These are phyloP conservation scores for Hirschfeldia incana DNA, from an alignment of 345 rosid species.

Conservation along the genomic window DNA sequence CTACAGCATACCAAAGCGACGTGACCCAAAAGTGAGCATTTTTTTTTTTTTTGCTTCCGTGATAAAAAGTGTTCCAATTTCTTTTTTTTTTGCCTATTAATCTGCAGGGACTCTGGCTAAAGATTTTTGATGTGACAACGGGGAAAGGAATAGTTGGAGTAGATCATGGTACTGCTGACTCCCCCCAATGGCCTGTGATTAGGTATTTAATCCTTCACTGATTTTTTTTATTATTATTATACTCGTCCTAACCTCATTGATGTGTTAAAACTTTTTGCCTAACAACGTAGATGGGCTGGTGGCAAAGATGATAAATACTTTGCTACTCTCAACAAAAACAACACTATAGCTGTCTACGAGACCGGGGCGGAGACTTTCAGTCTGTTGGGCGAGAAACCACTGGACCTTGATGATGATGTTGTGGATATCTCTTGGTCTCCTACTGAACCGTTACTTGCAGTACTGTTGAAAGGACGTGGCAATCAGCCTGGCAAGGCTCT, in stretches of 20 bases:
- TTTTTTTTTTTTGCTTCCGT: too few relatives aligned
- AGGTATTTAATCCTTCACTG: too few relatives aligned
- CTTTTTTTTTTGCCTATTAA: too few relatives aligned
- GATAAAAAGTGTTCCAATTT: too few relatives aligned
- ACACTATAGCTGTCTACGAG: constrained; percentile 66
- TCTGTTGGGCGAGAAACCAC: neutral
- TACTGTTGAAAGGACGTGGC: too few relatives aligned
- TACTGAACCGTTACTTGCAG: too few relatives aligned
- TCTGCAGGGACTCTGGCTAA: constrained; percentile 20
- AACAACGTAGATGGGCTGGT: constrained; percentile 57
- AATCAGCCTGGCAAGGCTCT: too few relatives aligned
- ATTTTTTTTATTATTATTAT: too few relatives aligned
- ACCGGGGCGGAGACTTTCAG: constrained; percentile 58
- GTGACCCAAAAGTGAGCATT: neutral
- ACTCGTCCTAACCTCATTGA: too few relatives aligned
- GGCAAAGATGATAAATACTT: constrained; percentile 74
- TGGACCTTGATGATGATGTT: neutral
- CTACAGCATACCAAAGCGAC: neutral
- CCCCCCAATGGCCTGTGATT: constrained; percentile 25
- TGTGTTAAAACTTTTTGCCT: too few relatives aligned
- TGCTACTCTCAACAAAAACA: constrained; percentile 64
- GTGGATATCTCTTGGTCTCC: too few relatives aligned
- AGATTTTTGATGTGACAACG: constrained; percentile 74
- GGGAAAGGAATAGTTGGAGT: constrained; percentile 74
- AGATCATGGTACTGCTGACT: constrained; percentile 52